Evolutionary conservation across 345 rosid genomes (phyloP), one percentile per base, ranked within the genome.

Genomic region (sweet orange (Citrus sinensis)): DNA sequence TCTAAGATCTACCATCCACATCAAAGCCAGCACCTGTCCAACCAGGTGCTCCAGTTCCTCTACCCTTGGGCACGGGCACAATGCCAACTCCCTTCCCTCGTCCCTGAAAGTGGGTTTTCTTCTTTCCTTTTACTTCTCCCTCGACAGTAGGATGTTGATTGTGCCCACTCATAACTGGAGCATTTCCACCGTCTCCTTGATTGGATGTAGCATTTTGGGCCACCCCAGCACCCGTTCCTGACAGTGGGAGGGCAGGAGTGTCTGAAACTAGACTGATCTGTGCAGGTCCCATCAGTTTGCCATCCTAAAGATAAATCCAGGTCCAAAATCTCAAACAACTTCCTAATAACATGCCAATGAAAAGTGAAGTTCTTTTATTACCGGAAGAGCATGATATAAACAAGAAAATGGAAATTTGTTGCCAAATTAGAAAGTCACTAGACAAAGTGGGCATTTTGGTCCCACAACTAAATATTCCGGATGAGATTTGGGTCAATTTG

Each of bases 21-120:
- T 91, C 96, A 66, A 92, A 94, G 81, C 89, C 91, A 27, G 87
- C 78, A 73, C 97, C 94, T 1, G 96, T 91, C 94, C 97, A 94
- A 30, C 91, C 98, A 35, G 91, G 81, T 71, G 82, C 79, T 56
- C 76, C 39, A 34, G 86, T 56, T 73, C 95, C 93, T 87, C 92
- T 84, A 34, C 91, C 90, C 85, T 87, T 91, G 68, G 82, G 84
- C 60, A 88, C 70, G 68, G 82, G 84, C 60, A 88, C 70, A 66
- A 82, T 85, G 54, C 93, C 93, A 24, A 87, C 67, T 82, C 93
- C 92, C 79, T 81, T 90, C 70, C 92, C 97, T 76, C 82, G 89
- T 80, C 96, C 97, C 56, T 83, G 93, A 70, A 80, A 87, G 54
- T 86, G 92, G 37, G 78, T 82, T 79, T 88, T 91, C 86, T 87